Conservation (phyloP, 2,329 filamentous ascomycete species). For the Colletotrichum camelliae region DNA sequence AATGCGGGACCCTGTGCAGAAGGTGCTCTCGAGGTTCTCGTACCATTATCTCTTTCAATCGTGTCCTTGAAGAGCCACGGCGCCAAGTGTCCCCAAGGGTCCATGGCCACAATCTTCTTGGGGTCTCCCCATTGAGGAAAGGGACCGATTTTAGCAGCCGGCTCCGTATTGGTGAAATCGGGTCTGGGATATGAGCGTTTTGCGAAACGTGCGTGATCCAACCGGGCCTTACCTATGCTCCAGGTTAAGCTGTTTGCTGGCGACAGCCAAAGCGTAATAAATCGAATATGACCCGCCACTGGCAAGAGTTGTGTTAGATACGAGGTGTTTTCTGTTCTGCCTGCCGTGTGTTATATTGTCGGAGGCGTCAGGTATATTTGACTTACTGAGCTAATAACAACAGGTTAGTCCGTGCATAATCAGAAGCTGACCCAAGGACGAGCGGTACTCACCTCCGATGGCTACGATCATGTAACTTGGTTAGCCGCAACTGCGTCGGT, state of each 20-base stretch:
- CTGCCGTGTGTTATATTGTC: neutral
- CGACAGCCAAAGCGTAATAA: constrained; percentile 92
- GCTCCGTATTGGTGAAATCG: constrained; percentile 81
- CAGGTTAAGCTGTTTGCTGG: constrained; percentile 83
- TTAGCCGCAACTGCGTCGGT: constrained; percentile 14
- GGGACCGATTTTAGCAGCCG: constrained; percentile 86
- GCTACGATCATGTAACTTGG: constrained; percentile 38
- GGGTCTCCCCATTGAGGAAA: constrained; percentile 89
- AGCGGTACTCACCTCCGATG: constrained; percentile 57
- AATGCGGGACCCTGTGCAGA: neutral
- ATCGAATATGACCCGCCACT: constrained; percentile 91
- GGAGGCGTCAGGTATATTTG: neutral
- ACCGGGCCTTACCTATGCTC: constrained; percentile 67
- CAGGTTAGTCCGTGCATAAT: constrained; percentile 26
- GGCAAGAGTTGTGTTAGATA: neutral
- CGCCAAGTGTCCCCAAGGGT: constrained; percentile 87
- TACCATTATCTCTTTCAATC: constrained; percentile 76
- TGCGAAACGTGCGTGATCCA: neutral
- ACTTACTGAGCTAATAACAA: constrained; percentile 40
- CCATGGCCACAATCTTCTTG: constrained; percentile 98
- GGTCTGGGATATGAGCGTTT: constrained; percentile 41
- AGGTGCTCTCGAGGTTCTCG: constrained; percentile 11
- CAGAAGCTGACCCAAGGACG: neutral
- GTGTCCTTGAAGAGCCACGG: constrained; percentile 83
- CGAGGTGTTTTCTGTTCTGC: neutral